Conservation (phyloP, 1,139 yeast species). For the Yamadazyma triangularis region DNA sequence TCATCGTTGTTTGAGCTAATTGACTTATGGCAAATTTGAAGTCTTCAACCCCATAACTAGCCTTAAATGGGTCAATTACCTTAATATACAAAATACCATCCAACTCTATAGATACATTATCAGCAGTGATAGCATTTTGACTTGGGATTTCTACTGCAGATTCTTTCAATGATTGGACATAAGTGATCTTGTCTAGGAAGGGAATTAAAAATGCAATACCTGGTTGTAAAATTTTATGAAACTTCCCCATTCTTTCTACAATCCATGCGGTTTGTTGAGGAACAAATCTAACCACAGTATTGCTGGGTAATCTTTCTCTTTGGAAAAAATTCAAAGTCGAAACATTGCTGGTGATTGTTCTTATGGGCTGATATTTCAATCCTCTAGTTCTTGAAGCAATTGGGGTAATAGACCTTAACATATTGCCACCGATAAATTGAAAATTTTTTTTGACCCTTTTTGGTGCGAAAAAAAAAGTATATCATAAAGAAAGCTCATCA, state of each 20-base stretch:
- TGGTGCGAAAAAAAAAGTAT: too few species aligned
- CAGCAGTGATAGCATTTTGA: constrained; percentile 82
- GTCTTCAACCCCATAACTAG: constrained; percentile 85
- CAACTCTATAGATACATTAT: constrained; percentile 78
- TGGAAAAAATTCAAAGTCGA: constrained; percentile 56
- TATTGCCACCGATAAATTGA: constrained; percentile 1
- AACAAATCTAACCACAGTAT: constrained; percentile 71
- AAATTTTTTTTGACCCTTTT: constrained; percentile 5
- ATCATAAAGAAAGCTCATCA: too few species aligned
- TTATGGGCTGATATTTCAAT: background rate
- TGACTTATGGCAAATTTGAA: constrained; percentile 83
- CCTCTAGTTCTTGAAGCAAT: background rate
- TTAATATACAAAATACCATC: constrained; percentile 80
- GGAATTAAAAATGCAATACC: constrained; percentile 76
- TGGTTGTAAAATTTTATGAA: constrained; percentile 68
- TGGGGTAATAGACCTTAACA: background rate
- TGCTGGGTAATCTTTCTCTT: constrained; percentile 62
- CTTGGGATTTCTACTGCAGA: constrained; percentile 79
- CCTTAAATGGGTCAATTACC: constrained; percentile 78
- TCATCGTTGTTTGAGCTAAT: constrained; percentile 87
- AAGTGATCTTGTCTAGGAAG: constrained; percentile 67
- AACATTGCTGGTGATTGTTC: constrained; percentile 2
- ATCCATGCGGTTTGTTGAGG: constrained; percentile 93
- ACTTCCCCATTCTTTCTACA: constrained; percentile 89
- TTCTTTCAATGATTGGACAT: constrained; percentile 80